Evolutionary conservation across 169 alveolate genomes (phyloP).

Genomic region (Plasmodium chabaudi): DNA sequence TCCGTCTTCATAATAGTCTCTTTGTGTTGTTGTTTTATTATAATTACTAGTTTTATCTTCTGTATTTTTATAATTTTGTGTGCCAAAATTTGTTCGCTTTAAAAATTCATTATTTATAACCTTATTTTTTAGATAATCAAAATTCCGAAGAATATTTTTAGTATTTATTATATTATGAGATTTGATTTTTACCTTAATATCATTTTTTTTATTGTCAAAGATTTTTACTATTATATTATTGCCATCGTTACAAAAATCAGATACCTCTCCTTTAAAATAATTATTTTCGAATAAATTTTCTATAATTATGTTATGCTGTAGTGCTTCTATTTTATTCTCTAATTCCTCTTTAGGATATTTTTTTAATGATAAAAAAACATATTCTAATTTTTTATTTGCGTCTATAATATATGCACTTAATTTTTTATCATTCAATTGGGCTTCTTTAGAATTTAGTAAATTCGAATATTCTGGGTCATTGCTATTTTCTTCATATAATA

Average conservation of each 20-base stretch:
- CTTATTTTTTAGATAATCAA: constrained; percentile 74
- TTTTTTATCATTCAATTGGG: background rate
- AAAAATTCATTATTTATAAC: constrained; percentile 40
- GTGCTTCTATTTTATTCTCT: constrained; percentile 17
- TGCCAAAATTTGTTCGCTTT: background rate
- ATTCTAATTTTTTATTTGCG: constrained; percentile 70
- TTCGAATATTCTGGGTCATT: background rate
- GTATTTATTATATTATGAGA: constrained; percentile 74
- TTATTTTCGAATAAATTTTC: constrained; percentile 74
- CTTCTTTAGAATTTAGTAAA: background rate
- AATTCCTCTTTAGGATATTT: constrained; percentile 22
- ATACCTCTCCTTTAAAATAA: constrained; percentile 67
- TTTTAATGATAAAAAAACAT: constrained; percentile 55
- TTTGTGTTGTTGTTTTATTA: constrained; percentile 5
- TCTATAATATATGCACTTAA: constrained; percentile 75
- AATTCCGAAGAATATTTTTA: constrained; percentile 59
- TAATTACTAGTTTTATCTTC: background rate
- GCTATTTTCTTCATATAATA: constrained; percentile 42
- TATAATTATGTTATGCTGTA: constrained; percentile 51
- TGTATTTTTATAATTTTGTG: background rate
- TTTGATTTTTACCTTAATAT: constrained; percentile 63
- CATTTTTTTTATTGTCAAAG: constrained; percentile 45
- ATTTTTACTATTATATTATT: constrained; percentile 71
- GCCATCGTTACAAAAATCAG: constrained; percentile 70
- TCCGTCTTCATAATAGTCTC: constrained; percentile 1